phyloP scores from a whole-genome alignment of 768 basidiomycete species.

The Boletus rubescentipes region DNA sequence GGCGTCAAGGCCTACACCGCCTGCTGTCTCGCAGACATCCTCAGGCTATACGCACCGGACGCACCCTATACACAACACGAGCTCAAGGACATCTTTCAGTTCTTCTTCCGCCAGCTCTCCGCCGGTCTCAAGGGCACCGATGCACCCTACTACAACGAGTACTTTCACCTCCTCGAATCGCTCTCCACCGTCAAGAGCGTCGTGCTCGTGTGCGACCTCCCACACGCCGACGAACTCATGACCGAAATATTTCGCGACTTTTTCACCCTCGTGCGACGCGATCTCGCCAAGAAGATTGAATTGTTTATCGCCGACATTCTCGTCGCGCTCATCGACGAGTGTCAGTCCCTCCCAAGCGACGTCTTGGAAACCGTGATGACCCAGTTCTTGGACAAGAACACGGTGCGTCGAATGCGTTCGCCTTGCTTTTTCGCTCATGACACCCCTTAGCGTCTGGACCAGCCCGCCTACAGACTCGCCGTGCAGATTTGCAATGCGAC shows the following conservation, averaged over 20 bases:
- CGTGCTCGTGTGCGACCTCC: conserved; percentile 90
- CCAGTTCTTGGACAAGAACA: conserved; percentile 81
- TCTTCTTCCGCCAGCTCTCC: conserved; percentile 87
- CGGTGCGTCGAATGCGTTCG: conserved; percentile 44
- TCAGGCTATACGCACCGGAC: conserved; percentile 93
- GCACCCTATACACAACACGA: conserved; percentile 91
- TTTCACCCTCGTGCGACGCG: conserved; percentile 75
- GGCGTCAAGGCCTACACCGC: conserved; percentile 95
- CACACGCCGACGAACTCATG: conserved; percentile 82
- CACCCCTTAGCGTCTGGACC: conserved; percentile 54
- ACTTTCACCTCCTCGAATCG: conserved; percentile 92
- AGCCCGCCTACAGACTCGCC: conserved; percentile 78
- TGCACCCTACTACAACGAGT: conserved; percentile 85
- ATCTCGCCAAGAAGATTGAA: conserved; percentile 78
- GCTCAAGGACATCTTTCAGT: conserved; percentile 94
- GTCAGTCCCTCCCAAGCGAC: conserved; percentile 68
- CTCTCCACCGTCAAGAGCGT: conserved; percentile 94
- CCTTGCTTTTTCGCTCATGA: conserved; percentile 1
- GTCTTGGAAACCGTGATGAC: conserved; percentile 80
- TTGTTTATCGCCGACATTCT: conserved; percentile 88
- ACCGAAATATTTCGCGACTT: conserved; percentile 79
- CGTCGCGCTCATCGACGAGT: conserved; percentile 86
- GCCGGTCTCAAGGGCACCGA: conserved; percentile 74
- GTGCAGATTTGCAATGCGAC: conserved; percentile 83
- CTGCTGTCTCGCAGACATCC: conserved; percentile 91